A percentile compares a stretch with the other conserved stretches of the same genome.
Conservation (phyloP, 2,329 filamentous ascomycete genomes). For the Iodosphaeria phyllophila region DNA sequence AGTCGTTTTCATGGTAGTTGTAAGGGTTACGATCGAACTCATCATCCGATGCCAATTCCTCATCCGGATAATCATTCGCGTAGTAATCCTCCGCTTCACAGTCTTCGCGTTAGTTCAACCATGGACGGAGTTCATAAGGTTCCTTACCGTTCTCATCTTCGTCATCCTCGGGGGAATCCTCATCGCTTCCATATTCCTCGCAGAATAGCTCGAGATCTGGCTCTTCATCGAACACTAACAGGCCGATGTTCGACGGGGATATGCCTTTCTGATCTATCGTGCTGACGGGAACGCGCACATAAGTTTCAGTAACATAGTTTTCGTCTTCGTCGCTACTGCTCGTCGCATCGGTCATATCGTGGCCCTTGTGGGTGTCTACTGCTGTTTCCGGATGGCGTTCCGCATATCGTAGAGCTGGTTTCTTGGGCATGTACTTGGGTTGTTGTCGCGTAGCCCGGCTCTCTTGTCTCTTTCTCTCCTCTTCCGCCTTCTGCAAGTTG, state of each 20-base stretch:
- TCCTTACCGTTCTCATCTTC: slow-evolving; percentile 44
- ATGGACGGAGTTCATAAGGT: background rate
- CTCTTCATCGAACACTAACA: slow-evolving; percentile 36
- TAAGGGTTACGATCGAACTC: slow-evolving; percentile 39
- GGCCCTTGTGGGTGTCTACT: slow-evolving; percentile 8
- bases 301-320: slow-evolving; percentile 47
- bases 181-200: slow-evolving; percentile 39
- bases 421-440: slow-evolving; percentile 35
- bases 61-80: slow-evolving; percentile 62
- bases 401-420: slow-evolving; percentile 31
- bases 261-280: slow-evolving; percentile 24
- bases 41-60: slow-evolving; percentile 57
- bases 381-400: slow-evolving; percentile 33
- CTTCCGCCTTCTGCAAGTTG: slow-evolving; percentile 28
- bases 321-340: slow-evolving; percentile 26
- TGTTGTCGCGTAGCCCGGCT: too few relatives aligned
- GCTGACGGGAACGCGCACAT: slow-evolving; percentile 38
- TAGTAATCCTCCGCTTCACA: slow-evolving; percentile 57
- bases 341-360: slow-evolving; percentile 12
- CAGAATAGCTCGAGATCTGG: slow-evolving; percentile 41
- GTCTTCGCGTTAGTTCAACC: background rate
- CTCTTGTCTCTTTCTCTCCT: slow-evolving; percentile 15
- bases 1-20: too few relatives aligned
- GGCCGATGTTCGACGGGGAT: slow-evolving; percentile 29
- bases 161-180: slow-evolving; percentile 47